Evolutionary conservation across 352 stramenopile genomes (phyloP), one percentile per base, ranked within the genome.

Genomic region (Globisporangium mamillatum): DNA sequence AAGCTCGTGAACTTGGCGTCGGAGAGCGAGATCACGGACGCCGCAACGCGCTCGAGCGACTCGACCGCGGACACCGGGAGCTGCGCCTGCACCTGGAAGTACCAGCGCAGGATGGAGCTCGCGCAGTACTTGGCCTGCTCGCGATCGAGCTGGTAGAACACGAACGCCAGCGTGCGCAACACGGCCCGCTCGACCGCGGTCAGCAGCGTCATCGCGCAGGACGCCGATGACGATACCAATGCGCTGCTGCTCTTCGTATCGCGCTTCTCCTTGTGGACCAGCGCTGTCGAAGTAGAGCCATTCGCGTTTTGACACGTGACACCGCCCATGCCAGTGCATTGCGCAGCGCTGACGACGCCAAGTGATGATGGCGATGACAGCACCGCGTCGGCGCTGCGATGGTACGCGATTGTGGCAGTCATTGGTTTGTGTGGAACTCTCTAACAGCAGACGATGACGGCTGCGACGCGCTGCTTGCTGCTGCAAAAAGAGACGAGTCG

Each of bases 1-100:
- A 89, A 93, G 34, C 70, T 77, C 20, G 74, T 79, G 52, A 93
- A 93, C 36, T 89, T 73, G 1, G 74, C 78, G 62, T 91, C 84
- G 14, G 84, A 86, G 27, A 90, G 77, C 55, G 82, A 76, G 18
- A 88, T 76, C 56, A 91, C 76, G 10, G 82, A 90, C 63, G 85
- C 75, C 27, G 75, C 72, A 46, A 84, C 80, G 41, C 75, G 61
- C 48, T 86, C 79, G 36, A 89, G 72, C 38, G 81, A 83, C 55
- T 87, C 67, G n/a, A 87, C 74, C 1, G 79, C 82, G 1, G 72
- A 72, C 29, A 69, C 65, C 0, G 84, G 82, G 3, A 93, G 67
- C 59, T 88, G 82, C 44, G 68, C 72, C 72, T 93, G 84, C 22
- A 93, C 66, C 44, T 82, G 75, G 62, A 79, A 64, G 67, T 91